Evolutionary conservation across 2,329 filamentous ascomycete species (phyloP).

Genomic region (Botryosphaeria dothidea): DNA sequence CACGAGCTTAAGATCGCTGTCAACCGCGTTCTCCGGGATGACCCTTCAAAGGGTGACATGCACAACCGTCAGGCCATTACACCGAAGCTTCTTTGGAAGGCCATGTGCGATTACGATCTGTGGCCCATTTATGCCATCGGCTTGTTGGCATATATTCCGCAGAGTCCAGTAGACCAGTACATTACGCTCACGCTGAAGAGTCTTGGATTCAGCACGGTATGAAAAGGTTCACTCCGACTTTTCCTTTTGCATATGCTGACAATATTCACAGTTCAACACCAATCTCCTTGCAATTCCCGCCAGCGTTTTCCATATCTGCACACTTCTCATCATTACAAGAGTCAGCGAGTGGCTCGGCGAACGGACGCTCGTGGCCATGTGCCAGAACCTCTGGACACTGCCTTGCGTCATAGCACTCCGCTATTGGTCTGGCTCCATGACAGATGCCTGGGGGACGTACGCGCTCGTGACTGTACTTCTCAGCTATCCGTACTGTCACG

Average conservation of each 20-base stretch:
- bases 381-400: conserved; percentile 60
- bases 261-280: conserved; percentile 49
- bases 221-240: neutral
- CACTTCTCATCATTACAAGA: conserved; percentile 47
- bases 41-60: conserved; percentile 57
- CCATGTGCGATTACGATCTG: conserved; percentile 31
- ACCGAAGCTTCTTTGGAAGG: conserved; percentile 26
- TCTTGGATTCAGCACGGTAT: conserved; percentile 56
- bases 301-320: conserved; percentile 38
- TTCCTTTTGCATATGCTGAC: neutral
- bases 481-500: conserved; percentile 56
- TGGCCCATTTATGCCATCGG: conserved; percentile 37
- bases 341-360: conserved; percentile 50
- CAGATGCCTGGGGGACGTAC: conserved; percentile 54
- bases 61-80: conserved; percentile 38
- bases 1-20: conserved; percentile 64
- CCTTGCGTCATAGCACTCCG: conserved; percentile 58
- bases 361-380: conserved; percentile 48
- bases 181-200: conserved; percentile 55
- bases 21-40: conserved; percentile 62
- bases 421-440: conserved; percentile 46
- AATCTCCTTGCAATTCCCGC: conserved; percentile 64
- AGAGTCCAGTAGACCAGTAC: conserved; percentile 52
- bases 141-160: conserved; percentile 50
- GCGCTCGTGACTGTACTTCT: conserved; percentile 51